These are phyloP conservation scores for Suillus lakei DNA, from an alignment of 768 basidiomycete species.

Conservation along the genomic window DNA sequence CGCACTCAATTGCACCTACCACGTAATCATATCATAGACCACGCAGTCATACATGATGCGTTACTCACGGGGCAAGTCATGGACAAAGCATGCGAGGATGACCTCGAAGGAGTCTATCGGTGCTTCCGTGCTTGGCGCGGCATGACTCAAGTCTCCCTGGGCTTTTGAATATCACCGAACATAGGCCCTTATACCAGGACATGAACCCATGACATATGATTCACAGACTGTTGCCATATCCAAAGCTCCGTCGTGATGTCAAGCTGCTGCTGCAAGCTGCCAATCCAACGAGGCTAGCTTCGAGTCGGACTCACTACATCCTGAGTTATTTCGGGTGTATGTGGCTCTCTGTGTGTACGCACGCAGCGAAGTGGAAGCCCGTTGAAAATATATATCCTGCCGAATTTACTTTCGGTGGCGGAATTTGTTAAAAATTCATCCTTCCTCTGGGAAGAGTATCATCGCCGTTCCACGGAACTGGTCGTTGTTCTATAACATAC, in stretches of 20 bases:
- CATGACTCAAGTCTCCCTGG: slow-evolving; percentile 8
- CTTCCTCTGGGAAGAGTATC: not conserved
- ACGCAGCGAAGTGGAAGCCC: slow-evolving; percentile 10
- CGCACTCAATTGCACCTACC: not conserved
- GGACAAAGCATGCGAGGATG: slow-evolving; percentile 10
- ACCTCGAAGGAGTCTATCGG: slow-evolving; percentile 10
- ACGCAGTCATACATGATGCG: not conserved
- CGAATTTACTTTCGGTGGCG: not conserved
- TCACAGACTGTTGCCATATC: not conserved
- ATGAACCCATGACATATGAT: not conserved
- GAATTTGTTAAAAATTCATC: not conserved
- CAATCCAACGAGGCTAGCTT: slow-evolving; percentile 3
- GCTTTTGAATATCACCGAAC: not conserved
- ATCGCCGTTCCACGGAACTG: not conserved
- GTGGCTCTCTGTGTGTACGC: slow-evolving; percentile 10
- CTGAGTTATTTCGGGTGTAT: slow-evolving; percentile 2
- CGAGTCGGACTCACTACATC: slow-evolving; percentile 5
- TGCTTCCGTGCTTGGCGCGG: slow-evolving; percentile 17
- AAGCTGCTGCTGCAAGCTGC: not conserved
- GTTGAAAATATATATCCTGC: not conserved
- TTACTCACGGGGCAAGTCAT: slow-evolving; percentile 10
- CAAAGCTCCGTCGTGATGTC: not conserved
- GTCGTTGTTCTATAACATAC: too few relatives aligned
- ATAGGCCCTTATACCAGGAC: not conserved
- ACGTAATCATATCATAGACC: not conserved